These are phyloP conservation scores for Cercospora zeae-maydis DNA, from an alignment of 2,329 filamentous ascomycete species.

Conservation along the genomic window DNA sequence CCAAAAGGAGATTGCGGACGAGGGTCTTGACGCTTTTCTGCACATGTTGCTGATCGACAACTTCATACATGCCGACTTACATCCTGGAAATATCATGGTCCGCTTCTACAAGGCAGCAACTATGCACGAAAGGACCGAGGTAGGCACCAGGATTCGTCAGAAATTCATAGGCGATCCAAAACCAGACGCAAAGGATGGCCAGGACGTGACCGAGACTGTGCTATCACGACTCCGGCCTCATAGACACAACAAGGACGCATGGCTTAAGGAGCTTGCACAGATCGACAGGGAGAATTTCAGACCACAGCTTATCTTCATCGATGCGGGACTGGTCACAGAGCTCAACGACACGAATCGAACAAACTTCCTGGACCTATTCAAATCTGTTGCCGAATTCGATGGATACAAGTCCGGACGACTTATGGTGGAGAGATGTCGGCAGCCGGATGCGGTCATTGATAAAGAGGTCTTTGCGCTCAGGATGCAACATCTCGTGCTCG, in stretches of 20 bases:
- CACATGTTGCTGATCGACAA: constrained; percentile 97
- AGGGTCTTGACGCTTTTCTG: constrained; percentile 91
- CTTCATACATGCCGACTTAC: constrained; percentile 92
- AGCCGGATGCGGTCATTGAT: constrained; percentile 85
- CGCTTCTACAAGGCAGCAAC: constrained; percentile 86
- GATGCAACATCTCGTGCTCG: constrained; percentile 93
- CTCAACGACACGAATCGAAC: constrained; percentile 78
- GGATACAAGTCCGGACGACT: constrained; percentile 91
- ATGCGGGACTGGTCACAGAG: constrained; percentile 92
- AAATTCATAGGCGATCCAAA: constrained; percentile 28
- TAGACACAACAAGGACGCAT: constrained; percentile 60
- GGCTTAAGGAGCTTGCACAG: constrained; percentile 68
- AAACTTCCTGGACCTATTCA: constrained; percentile 96
- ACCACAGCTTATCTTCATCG: constrained; percentile 94
- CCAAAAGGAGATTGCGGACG: constrained; percentile 88
- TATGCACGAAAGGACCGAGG: constrained; percentile 53
- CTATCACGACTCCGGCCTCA: constrained; percentile 74
- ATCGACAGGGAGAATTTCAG: constrained; percentile 85
- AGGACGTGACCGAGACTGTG: constrained; percentile 84
- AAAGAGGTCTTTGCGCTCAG: constrained; percentile 87
- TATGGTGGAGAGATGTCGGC: constrained; percentile 93
- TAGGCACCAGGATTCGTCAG: constrained; percentile 13
- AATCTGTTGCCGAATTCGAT: constrained; percentile 91
- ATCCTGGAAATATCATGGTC: constrained; percentile 99
- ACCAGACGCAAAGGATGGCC: constrained; percentile 46